These are phyloP conservation scores for Dorcoceras hygrometricum DNA, from an alignment of 257 asterid species.

Conservation along the genomic window DNA sequence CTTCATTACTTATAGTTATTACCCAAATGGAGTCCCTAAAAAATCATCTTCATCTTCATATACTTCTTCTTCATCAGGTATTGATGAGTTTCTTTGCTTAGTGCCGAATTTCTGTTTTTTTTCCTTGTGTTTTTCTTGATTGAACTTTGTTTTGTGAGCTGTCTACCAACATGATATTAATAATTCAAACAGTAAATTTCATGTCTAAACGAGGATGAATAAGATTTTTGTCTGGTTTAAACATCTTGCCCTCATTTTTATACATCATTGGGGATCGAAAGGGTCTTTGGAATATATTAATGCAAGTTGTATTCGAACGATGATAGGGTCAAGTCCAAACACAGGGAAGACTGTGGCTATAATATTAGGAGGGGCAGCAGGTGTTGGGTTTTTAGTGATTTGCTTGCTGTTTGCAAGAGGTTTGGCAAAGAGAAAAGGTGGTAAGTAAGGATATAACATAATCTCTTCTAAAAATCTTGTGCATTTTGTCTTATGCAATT, in stretches of 20 bases:
- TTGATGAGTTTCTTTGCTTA: background rate
- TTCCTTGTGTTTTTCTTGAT: conserved; percentile 14
- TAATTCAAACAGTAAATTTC: conserved; percentile 13
- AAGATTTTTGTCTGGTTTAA: conserved; percentile 62
- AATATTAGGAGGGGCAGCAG: conserved; percentile 99
- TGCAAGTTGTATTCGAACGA: conserved; percentile 34
- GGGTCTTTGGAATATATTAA: conserved; percentile 21
- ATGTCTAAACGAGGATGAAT: conserved; percentile 21
- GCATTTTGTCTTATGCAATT: conserved; percentile 20
- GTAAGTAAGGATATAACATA: conserved; percentile 34
- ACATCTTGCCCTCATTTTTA: conserved; percentile 40
- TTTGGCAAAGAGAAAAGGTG: conserved; percentile 82
- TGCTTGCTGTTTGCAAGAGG: conserved; percentile 74
- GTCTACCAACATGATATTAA: conserved; percentile 13
- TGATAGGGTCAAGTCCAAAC: conserved; percentile 70
- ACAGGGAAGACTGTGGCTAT: conserved; percentile 95
- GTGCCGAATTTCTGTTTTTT: background rate
- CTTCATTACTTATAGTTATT: conserved; percentile 63
- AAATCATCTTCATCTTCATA: conserved; percentile 57
- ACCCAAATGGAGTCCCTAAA: conserved; percentile 65
- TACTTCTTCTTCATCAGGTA: conserved; percentile 68
- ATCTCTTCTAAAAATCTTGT: background rate
- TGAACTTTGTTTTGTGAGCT: conserved; percentile 35
- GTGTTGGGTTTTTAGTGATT: conserved; percentile 85
- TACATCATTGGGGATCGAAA: conserved; percentile 23